Conservation (phyloP, 768 basidiomycete genomes). For the Candolleomyces efflorescens region DNA sequence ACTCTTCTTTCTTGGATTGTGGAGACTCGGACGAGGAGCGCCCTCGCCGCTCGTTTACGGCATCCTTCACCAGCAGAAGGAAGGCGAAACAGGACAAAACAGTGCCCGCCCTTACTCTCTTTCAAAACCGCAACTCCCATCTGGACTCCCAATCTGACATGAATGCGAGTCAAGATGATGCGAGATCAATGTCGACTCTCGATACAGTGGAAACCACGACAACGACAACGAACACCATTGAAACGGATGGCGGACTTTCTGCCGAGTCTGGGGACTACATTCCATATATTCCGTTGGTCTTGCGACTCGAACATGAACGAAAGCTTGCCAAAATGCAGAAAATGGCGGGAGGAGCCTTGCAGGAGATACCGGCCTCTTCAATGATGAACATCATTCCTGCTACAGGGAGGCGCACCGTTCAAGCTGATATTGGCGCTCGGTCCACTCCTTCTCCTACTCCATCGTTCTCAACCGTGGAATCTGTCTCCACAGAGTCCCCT, state of each 20-base stretch:
- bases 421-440: neutral
- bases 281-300: constrained; percentile 8
- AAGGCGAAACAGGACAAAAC: neutral
- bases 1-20: constrained; percentile 1
- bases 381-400: neutral
- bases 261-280: constrained; percentile 5
- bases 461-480: constrained; percentile 1
- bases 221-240: neutral
- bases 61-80: neutral
- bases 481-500: constrained; percentile 2
- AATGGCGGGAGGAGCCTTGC: neutral
- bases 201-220: neutral
- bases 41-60: neutral
- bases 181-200: neutral
- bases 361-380: neutral
- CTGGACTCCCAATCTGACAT: neutral
- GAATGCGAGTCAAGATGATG: neutral
- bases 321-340: neutral
- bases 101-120: neutral
- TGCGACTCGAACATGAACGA: neutral
- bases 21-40: neutral
- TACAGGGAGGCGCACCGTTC: neutral
- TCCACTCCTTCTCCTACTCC: constrained; percentile 6
- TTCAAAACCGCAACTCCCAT: neutral
- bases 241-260: neutral